Conservation (phyloP, 2,329 filamentous ascomycete species). For the Pseudocercospora pini-densiflorae region DNA sequence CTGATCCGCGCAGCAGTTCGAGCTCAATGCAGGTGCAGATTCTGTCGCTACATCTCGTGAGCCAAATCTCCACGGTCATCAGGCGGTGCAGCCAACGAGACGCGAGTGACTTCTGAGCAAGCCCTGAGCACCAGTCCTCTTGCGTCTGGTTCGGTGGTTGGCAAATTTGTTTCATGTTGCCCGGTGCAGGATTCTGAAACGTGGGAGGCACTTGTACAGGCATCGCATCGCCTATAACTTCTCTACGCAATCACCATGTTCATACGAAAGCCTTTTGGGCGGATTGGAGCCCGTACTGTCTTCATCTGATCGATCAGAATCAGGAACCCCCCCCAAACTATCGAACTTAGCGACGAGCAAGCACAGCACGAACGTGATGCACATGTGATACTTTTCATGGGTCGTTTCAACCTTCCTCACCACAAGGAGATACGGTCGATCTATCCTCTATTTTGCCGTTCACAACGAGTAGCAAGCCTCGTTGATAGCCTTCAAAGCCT, state of each 20-base stretch:
- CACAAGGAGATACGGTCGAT: background rate
- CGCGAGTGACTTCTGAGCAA: background rate
- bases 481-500: conserved; percentile 27
- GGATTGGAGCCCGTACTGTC: background rate
- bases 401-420: background rate
- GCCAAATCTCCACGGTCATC: conserved; percentile 1
- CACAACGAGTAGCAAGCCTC: background rate
- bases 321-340: too few species aligned
- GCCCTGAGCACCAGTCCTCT: background rate
- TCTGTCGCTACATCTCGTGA: background rate
- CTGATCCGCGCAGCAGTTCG: too few species aligned
- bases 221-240: conserved; percentile 7
- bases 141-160: background rate
- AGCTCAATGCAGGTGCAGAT: background rate
- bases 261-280: background rate
- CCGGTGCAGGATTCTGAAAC: background rate
- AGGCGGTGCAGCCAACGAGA: background rate
- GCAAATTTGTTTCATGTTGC: background rate
- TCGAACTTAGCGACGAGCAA: too few species aligned
- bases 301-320: too few species aligned
- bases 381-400: background rate
- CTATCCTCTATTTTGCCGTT: background rate
- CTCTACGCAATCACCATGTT: background rate
- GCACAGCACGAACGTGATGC: background rate
- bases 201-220: background rate